These are phyloP conservation scores for Aspergillus quadrilineatus DNA, from an alignment of 2,329 filamentous ascomycete genomes.

Conservation along the genomic window DNA sequence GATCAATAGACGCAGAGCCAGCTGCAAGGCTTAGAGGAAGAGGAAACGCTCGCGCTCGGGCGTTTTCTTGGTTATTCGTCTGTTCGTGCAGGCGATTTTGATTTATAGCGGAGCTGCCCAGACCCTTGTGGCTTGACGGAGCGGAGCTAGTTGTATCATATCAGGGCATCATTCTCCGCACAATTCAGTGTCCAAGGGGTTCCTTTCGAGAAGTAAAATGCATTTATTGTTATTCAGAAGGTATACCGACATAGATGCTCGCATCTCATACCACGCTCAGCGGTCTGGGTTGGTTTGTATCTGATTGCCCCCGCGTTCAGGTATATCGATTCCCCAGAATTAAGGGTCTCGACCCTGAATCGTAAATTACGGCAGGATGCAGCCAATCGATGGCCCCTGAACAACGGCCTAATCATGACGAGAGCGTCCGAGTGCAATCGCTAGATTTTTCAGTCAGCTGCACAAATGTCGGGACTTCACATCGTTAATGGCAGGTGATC, in stretches of 20 bases:
- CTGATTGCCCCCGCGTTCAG: not conserved
- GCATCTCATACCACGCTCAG: too few relatives aligned
- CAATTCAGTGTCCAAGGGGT: not conserved
- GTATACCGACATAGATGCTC: too few relatives aligned
- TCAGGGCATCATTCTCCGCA: not conserved
- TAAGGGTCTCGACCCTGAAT: not conserved
- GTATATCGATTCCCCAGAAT: not conserved
- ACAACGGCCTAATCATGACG: not conserved
- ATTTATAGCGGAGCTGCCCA: conserved; percentile 1
- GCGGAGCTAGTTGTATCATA: conserved; percentile 6
- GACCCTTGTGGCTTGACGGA: conserved; percentile 5
- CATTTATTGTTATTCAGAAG: too few relatives aligned
- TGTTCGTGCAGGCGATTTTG: conserved; percentile 1
- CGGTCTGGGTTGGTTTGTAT: not conserved
- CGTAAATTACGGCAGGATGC: not conserved
- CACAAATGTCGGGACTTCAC: not conserved
- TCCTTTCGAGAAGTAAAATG: not conserved
- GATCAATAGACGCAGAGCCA: not conserved
- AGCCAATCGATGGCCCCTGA: not conserved
- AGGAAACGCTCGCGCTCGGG: not conserved
- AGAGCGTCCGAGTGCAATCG: not conserved
- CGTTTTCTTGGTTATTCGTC: not conserved
- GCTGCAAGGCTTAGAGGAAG: not conserved
- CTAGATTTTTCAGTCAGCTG: not conserved
- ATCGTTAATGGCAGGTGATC: not conserved